Evolutionary conservation across 1,284 basidiomycete genomes (phyloP).

Genomic region (Ceratobasidium sp.): DNA sequence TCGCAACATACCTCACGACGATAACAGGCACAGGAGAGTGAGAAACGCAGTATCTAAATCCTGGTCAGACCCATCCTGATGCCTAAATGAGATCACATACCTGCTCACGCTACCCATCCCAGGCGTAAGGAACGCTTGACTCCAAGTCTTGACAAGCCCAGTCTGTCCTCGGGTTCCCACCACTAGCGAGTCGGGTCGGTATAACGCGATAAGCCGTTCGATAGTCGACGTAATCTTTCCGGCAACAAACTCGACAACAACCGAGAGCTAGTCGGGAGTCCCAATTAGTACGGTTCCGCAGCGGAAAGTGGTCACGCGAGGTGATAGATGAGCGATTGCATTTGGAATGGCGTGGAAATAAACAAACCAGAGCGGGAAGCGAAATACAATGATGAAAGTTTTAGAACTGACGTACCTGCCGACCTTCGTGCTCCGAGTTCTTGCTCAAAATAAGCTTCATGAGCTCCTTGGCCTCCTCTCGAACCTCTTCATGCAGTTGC

Average conservation of each 20-base stretch:
- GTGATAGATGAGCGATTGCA: too few relatives aligned
- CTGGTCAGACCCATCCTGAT: background rate
- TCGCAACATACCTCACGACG: constrained; percentile 71
- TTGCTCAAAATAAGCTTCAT: constrained; percentile 87
- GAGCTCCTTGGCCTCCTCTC: constrained; percentile 89
- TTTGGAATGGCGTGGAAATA: too few relatives aligned
- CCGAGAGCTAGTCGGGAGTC: constrained; percentile 73
- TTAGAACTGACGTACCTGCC: constrained; percentile 68
- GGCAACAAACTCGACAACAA: constrained; percentile 95
- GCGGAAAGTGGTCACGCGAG: too few relatives aligned
- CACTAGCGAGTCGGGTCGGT: constrained; percentile 94
- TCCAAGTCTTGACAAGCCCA: constrained; percentile 70
- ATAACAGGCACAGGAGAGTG: constrained; percentile 94
- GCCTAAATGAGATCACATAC: constrained; percentile 56
- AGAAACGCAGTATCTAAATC: constrained; percentile 81
- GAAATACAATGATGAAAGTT: background rate
- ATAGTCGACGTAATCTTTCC: constrained; percentile 91
- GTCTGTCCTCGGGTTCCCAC: constrained; percentile 90
- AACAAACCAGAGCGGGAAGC: too few relatives aligned
- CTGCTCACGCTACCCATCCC: constrained; percentile 77
- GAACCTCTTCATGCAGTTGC: constrained; percentile 81
- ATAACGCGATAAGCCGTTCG: constrained; percentile 93
- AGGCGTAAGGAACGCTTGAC: constrained; percentile 69
- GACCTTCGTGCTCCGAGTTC: constrained; percentile 83
- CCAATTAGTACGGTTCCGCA: background rate